Evolutionary conservation across 2,329 filamentous ascomycete species (phyloP), one percentile per base, ranked within the genome.

Genomic region (Arthroderma sp.): DNA sequence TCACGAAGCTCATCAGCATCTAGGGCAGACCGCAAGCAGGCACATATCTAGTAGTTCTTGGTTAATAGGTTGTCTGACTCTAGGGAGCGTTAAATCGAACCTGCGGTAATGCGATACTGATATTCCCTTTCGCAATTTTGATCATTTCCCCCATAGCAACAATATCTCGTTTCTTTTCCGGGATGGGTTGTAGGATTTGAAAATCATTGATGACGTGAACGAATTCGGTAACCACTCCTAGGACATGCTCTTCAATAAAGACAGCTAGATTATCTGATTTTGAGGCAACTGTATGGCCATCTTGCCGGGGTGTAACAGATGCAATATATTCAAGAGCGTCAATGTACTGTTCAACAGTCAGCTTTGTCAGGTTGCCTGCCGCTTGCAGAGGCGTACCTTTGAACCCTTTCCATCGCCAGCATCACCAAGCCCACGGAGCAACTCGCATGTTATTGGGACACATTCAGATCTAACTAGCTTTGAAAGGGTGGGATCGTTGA

Each of bases 111-210:
- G 88, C 93, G 64, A 86, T 83, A 60, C 83, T 85, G 33, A 91
- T 82, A 66, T 87, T 84, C 1, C 78, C 78, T 64, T 83, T 85
- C 47, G 88, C 87, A 53, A 94, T 76, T 56, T 77, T 82, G 54
- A 96, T 86, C 81, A 98, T 87, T 67, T 95, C 88, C 63, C 89
- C 87, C 67, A 98, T 86, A 4, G 88, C 91, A 61, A 82, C 81
- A 7, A 98, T 82, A 64, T 85, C 90, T 59, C 86, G 81, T 57
- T 81, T 82, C 65, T 90, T 88, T 67, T 96, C 90, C 65, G 68
- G 79, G 64, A 73, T 76, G 62, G 72, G 80, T 57, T 81, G 80
- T 58, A 79, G 77, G 19, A 77, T 73, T 39, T 76, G 74, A 11
- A 78, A 76, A 66, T 88, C 86, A 64, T 91, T 93, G 59, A 96